A percentile compares a stretch with the other conserved stretches of the same genome.
phyloP scores from a whole-genome alignment of 768 basidiomycete species.

The Mycena galopus region DNA sequence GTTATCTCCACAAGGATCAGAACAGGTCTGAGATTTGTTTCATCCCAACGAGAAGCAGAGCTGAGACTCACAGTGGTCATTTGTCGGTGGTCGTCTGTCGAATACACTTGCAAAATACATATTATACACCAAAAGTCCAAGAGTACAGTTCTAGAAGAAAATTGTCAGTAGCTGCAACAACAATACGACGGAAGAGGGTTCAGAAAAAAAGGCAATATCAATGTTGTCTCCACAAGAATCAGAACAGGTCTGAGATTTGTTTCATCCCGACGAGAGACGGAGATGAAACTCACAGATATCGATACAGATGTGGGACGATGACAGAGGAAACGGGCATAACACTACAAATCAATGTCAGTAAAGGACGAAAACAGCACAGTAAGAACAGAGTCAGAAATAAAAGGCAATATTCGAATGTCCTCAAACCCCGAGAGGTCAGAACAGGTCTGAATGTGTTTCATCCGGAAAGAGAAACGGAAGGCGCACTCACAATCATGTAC shows the following conservation, averaged over 20 bases:
- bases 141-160: too few relatives aligned
- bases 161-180: slow-evolving; percentile 6
- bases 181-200: neutral
- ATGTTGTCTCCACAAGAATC: slow-evolving; percentile 33
- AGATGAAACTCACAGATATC: slow-evolving; percentile 21
- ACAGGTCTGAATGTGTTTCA: slow-evolving; percentile 82
- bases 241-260: slow-evolving; percentile 38
- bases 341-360: neutral
- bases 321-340: slow-evolving; percentile 43
- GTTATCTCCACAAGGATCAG: slow-evolving; percentile 34
- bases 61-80: slow-evolving; percentile 21
- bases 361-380: neutral
- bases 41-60: slow-evolving; percentile 15
- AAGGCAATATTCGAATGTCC: slow-evolving; percentile 72
- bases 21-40: slow-evolving; percentile 38
- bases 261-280: slow-evolving; percentile 23
- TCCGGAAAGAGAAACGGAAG: slow-evolving; percentile 51
- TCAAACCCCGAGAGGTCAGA: slow-evolving; percentile 64
- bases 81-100: too few relatives aligned
- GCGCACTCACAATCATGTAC: slow-evolving; percentile 53
- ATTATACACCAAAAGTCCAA: too few relatives aligned
- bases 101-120: too few relatives aligned
- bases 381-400: slow-evolving; percentile 50
- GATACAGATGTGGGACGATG: slow-evolving; percentile 13
- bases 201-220: slow-evolving; percentile 36